Evolutionary conservation across 2,329 filamentous ascomycete genomes (phyloP), one percentile per base, ranked within the genome.

Genomic region (Aureobasidium sp.): DNA sequence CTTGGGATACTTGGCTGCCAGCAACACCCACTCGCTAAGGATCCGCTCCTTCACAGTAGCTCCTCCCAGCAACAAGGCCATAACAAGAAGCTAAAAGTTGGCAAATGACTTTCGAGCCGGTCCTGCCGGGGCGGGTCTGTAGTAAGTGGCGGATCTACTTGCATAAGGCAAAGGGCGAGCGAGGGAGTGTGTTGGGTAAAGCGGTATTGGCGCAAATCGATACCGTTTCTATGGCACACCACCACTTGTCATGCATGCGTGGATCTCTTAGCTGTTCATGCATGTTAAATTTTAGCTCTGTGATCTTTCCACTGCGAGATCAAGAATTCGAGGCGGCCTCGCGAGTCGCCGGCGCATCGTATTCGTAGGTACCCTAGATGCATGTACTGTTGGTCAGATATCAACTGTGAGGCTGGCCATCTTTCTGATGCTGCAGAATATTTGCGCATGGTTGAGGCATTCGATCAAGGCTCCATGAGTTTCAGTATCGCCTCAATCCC

Each of bases 231-330:
- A 55, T 55, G 51, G 51, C 51, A 55, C 51, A 42, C 51, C 38
- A 46, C 40, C 42, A 57, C 40, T 40, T 57, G 40, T 46, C 29
- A 46, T 57, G 53, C 53, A 57, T 57, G 40, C 29, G n/a, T 9
- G 19, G 13, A 23, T 57, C 38, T 57, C 38, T 43, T 57, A 57
- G 53, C 53, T 46, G 53, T 46, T 46, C 53, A 57, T 57, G 53
- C 53, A 57, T 45, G 53, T 46, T 35, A 13, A 35, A 27, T 1
- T 46, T 57, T 46, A 57, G 53, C 53, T 57, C 15, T 37, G 53
- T 21, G 37, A 33, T 27, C 35, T 42, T 27, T 40, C 21, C 35
- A 38, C 31, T 29, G 35, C 10, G 11, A 11, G 13, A 42, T n/a
- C 15, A 10, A 4, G 11, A n/a, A 31, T 21, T 43, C 25, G 27